Evolutionary conservation across 2,329 filamentous ascomycete genomes (phyloP), one percentile per base, ranked within the genome.

Genomic region (Epichloe amarillans): DNA sequence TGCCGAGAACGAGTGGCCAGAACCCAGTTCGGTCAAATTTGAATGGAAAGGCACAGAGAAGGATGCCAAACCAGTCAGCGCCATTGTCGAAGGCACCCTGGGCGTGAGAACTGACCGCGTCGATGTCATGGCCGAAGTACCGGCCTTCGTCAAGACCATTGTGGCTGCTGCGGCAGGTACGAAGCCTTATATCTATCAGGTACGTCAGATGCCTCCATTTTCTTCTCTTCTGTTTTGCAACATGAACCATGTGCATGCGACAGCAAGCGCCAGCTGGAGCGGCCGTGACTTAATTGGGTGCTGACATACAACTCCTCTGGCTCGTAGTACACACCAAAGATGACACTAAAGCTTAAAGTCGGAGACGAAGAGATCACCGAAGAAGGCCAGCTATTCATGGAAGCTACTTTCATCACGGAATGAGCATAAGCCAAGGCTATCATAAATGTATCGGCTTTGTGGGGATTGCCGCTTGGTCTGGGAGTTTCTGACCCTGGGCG

Each of bases 181-280:
- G 30, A 93, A 89, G 73, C 93, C 93, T 5, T 98, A 96, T 68
- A 97, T 98, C 61, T 98, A 96, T 71, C 93, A 95, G 77, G 88
- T 90, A 68, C 57, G 76, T 66, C 33, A 46, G 30, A 30, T 11
- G 30, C 30, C 8, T 30, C 30, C 8, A 1, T 30, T 30, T 30
- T 11, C 10, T 30, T 30, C 30, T 30, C 30, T 30, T 30, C 8
- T 30, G 46, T 33, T 38, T n/a, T 17, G 17, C 26, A 21, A 6
- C 30, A 36, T 6, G 30, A 19, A 36, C 21, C 17, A 3, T 35
- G 26, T 30, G 15, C n/a, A 26, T 15, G 15, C 5, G 35, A 39
- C 35, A 47, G 35, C 36, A 17, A 14, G 21, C n/a, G 33, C 26
- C 17, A 4, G 11, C 46, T 47, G 10, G 19, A 38, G 1, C 12